Base-by-base conservation (phyloP, 768 basidiomycete genomes). In the Solioccasus polychromus region DNA sequence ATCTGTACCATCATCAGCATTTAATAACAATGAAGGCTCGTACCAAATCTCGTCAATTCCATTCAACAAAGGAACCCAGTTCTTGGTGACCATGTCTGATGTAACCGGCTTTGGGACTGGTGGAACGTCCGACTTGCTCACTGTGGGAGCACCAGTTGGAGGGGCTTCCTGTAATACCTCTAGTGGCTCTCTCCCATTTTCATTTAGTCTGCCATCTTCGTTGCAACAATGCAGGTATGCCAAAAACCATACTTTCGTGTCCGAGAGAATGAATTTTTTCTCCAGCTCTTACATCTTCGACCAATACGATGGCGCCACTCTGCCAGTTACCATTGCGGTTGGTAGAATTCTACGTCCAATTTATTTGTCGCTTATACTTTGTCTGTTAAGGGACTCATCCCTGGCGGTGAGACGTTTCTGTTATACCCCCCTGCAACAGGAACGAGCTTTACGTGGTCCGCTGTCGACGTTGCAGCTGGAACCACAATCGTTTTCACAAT, bases 1-100 rank as follows among this genome's bases (percentile, higher is more conserved):
- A 22, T 69, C 74, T 25, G 73, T 88, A 43, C 82, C 85, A 17
- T 49, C 68, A 4, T 59, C 72, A n/a, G 73, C 80, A 4, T 81
- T 77, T 59, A 72, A 42, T 58, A 70, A 76, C 68, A 77, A 77
- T 38, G 48, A 72, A 48, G 83, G 83, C 39, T 73, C 74, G 1
- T 86, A 71, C 58, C 65, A 72, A 11, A 58, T 73, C 24, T 35
- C 64, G 0, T 71, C 70, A 47, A 51, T 88, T 11, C 69, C 72
- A 3, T 64, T 82, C 36, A 24, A 59, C 11, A 55, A 68, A 8
- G 65, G 55, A 23, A 58, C 70, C 15, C 61, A 68, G 42, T 68
- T 87, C 38, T 39, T 87, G 11, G 47, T 83, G 17, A 73, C 78
- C 28, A 84, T 90, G 82, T 88, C 83, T 22, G 88, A 90, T 58